phyloP scores from a whole-genome alignment of 352 stramenopile genomes.

The Globisporangium viniferum region DNA sequence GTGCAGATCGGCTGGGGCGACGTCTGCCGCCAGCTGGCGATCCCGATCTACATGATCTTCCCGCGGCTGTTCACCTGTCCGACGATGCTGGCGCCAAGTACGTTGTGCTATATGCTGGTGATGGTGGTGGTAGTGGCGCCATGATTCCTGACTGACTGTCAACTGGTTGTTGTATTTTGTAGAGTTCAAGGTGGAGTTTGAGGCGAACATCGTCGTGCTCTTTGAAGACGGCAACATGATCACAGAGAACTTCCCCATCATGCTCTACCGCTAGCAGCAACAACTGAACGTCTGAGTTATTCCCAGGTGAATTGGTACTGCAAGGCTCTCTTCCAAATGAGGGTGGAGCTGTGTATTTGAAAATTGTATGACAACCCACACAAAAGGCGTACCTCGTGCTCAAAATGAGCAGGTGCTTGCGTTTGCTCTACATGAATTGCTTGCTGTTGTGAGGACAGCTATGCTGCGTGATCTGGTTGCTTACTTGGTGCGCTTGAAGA shows the following conservation, averaged over 20 bases:
- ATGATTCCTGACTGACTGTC: background rate
- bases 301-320: background rate
- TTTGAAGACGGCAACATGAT: constrained; percentile 92
- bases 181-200: constrained; percentile 91
- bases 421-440: background rate
- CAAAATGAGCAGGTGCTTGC: constrained; percentile 3
- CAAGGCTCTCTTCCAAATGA: background rate
- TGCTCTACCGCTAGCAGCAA: constrained; percentile 57
- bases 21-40: constrained; percentile 83
- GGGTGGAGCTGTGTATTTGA: background rate
- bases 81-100: constrained; percentile 82
- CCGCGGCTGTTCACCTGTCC: constrained; percentile 91
- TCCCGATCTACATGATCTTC: constrained; percentile 95
- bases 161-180: background rate
- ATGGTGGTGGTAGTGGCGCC: background rate
- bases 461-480: background rate
- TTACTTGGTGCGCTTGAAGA: constrained; percentile 97
- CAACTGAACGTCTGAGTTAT: background rate
- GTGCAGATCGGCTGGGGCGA: constrained; percentile 92
- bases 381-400: background rate
- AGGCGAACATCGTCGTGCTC: constrained; percentile 91
- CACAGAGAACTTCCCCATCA: constrained; percentile 88
- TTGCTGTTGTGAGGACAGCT: background rate
- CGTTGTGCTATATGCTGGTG: background rate
- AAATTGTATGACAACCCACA: background rate